phyloP scores from a whole-genome alignment of 2,329 filamentous ascomycete genomes.

The Lojkania enalia region DNA sequence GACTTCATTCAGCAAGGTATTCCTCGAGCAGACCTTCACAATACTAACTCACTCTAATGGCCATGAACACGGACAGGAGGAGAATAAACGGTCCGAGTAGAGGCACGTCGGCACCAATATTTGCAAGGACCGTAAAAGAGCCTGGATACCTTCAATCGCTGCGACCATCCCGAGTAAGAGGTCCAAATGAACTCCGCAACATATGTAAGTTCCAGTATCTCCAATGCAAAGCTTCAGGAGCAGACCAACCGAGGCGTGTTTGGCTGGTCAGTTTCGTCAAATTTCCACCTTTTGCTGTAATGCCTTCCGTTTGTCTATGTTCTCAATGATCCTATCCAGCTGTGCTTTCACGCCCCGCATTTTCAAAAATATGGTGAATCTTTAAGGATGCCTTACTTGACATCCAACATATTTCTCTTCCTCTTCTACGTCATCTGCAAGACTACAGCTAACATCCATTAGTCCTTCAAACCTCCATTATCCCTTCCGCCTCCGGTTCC shows the following conservation, averaged over 20 bases:
- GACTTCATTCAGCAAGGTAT: slow-evolving; percentile 4
- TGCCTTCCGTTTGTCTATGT: too few relatives aligned
- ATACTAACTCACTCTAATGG: slow-evolving; percentile 17
- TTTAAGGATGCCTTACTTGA: too few relatives aligned
- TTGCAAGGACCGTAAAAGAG: slow-evolving; percentile 56
- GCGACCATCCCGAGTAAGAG: slow-evolving; percentile 61
- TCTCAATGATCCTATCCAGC: too few relatives aligned
- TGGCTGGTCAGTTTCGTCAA: too few relatives aligned
- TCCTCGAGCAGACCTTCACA: slow-evolving; percentile 7
- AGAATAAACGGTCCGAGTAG: slow-evolving; percentile 86
- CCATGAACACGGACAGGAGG: slow-evolving; percentile 66
- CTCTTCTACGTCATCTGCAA: too few relatives aligned
- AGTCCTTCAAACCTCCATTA: slow-evolving; percentile 91
- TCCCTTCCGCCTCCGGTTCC: slow-evolving; percentile 90
- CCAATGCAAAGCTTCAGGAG: too few relatives aligned
- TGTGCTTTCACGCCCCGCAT: too few relatives aligned
- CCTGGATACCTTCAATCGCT: slow-evolving; percentile 50
- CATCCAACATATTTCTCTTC: too few relatives aligned
- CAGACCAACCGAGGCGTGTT: too few relatives aligned
- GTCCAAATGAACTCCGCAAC: slow-evolving; percentile 74
- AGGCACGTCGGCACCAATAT: slow-evolving; percentile 74
- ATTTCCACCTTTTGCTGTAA: too few relatives aligned
- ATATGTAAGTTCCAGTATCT: slow-evolving; percentile 68
- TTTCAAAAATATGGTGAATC: too few relatives aligned
- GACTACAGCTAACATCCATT: slow-evolving; percentile 25